Base-by-base conservation (phyloP, 352 stramenopile species). In the Phytophthora cryptogea region DNA sequence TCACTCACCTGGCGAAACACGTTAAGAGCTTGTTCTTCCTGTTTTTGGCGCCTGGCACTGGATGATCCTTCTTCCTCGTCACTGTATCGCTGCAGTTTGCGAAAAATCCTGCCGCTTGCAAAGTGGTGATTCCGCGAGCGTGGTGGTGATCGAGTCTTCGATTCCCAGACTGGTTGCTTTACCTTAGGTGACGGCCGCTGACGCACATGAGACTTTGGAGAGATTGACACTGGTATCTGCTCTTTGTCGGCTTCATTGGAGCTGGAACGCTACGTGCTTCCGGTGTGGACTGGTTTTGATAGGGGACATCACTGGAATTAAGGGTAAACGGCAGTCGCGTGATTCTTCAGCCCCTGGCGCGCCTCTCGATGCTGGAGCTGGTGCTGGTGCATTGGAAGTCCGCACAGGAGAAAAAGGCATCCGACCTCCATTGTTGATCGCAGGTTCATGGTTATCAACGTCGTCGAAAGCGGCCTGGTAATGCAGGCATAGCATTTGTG, bases 251-350 rank as follows among this genome's bases (percentile, higher is more conserved):
- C 3, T 14, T 55, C 49, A 17, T 32, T 62, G 36, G 36, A 78
- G 68, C 51, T 62, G 59, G 36, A 81, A 83, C 2, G 46, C 59
- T 1, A 86, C 72, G 46, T 79, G 72, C 14, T 79, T 84, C 26
- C 57, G 68, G 35, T 70, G 56, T 4, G 63, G 59, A 48, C 64
- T 82, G 1, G 75, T 49, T 59, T 81, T 80, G 54, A 89, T 82
- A 1, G 77, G 80, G 4, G 80, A 89, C 13, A 88, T 61, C 0
- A 70, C 66, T 1, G 78, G 74, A 7, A 88, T 79, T 31, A 70
- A 28, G 16, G 73, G 71, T 4, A 80, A 48, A 26, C 58, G 28
- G 20, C 46, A 46, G n/a, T 53, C 41, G 4, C 50, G 20, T 13
- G 59, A 49, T 13, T 69, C 50, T 17, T 55, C 47, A 16, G 58